phyloP scores from a whole-genome alignment of 2,329 filamentous ascomycete species.

The Pseudogymnoascus sp. region DNA sequence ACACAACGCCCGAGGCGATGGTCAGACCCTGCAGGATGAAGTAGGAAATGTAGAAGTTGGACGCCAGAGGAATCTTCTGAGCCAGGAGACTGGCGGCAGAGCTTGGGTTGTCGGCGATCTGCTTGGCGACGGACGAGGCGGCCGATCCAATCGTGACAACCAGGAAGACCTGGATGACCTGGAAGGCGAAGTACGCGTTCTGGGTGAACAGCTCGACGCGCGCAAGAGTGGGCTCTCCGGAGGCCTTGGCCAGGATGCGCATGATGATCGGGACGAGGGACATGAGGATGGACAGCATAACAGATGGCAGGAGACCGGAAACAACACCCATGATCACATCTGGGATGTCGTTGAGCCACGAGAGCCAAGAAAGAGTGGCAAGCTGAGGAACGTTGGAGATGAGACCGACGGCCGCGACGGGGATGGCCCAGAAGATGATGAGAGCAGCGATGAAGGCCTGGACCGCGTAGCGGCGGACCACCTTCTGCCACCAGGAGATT shows the following conservation, averaged over 20 bases:
- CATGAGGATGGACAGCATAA: constrained; percentile 77
- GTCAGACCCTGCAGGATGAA: constrained; percentile 87
- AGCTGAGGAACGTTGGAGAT: constrained; percentile 78
- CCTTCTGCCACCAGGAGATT: constrained; percentile 78
- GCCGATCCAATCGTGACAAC: constrained; percentile 76
- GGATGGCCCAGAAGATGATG: constrained; percentile 79
- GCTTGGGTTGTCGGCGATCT: constrained; percentile 56
- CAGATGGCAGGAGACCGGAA: constrained; percentile 71
- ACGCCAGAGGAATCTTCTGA: constrained; percentile 66
- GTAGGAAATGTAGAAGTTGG: constrained; percentile 94
- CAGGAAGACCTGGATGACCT: constrained; percentile 86
- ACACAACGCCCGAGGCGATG: constrained; percentile 63
- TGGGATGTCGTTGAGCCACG: constrained; percentile 67
- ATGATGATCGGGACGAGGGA: constrained; percentile 76
- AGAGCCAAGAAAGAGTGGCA: constrained; percentile 56
- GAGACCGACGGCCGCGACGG: constrained; percentile 69
- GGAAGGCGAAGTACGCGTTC: constrained; percentile 84
- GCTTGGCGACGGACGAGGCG: constrained; percentile 58
- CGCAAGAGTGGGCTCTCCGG: constrained; percentile 71
- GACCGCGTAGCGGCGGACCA: constrained; percentile 62
- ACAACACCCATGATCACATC: constrained; percentile 67
- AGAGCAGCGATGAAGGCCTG: constrained; percentile 65
- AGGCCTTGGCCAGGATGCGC: constrained; percentile 67
- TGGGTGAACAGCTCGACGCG: constrained; percentile 83
- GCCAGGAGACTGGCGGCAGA: constrained; percentile 59